These are phyloP conservation scores for Lantana camara DNA, from an alignment of 257 asterid species.

Conservation along the genomic window DNA sequence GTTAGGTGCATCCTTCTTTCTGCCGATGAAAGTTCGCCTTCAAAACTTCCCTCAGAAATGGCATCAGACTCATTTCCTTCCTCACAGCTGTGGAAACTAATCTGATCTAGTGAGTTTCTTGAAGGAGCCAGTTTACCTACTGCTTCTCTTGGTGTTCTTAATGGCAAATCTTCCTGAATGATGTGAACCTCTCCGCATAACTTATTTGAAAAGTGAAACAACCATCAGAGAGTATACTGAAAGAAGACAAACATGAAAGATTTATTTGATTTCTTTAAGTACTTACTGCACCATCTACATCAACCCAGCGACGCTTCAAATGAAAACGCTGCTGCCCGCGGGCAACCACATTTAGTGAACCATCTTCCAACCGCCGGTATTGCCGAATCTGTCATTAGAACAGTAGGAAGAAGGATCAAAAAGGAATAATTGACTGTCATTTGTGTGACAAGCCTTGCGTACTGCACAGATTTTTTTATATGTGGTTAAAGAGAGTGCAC, in stretches of 20 bases:
- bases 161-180: neutral
- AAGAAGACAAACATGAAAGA: slow-evolving; percentile 17
- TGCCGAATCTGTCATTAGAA: slow-evolving; percentile 74
- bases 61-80: slow-evolving; percentile 77
- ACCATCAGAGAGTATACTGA: slow-evolving; percentile 7
- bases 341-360: slow-evolving; percentile 85
- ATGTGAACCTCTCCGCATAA: slow-evolving; percentile 68
- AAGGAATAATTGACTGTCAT: too few species aligned
- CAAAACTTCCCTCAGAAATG: slow-evolving; percentile 89
- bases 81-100: slow-evolving; percentile 37
- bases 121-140: neutral
- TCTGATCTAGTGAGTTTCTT: slow-evolving; percentile 17
- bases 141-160: neutral
- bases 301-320: slow-evolving; percentile 79
- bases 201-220: slow-evolving; percentile 41
- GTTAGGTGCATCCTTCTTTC: slow-evolving; percentile 82
- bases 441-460: too few species aligned
- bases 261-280: slow-evolving; percentile 18
- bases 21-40: slow-evolving; percentile 70
- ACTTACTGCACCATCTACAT: slow-evolving; percentile 84
- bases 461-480: too few species aligned
- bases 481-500: too few species aligned
- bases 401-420: neutral
- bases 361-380: slow-evolving; percentile 85
- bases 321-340: slow-evolving; percentile 97